These are phyloP conservation scores for Naganishia cerealis DNA, from an alignment of 1,284 basidiomycete species.

Conservation along the genomic window DNA sequence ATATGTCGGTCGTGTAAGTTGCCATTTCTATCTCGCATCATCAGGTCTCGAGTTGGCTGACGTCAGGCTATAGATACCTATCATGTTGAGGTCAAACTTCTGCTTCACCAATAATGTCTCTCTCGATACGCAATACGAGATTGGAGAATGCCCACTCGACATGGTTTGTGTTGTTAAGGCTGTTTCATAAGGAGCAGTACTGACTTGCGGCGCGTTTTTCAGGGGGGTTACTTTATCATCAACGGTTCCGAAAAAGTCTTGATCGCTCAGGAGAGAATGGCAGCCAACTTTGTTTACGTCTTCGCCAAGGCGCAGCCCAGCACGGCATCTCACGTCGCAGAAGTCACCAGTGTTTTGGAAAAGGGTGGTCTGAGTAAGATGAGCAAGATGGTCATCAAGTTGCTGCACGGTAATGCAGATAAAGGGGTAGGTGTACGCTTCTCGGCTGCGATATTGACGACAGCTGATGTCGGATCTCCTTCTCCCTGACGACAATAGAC, in stretches of 20 bases:
- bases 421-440: constrained; percentile 25
- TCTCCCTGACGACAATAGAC: constrained; percentile 56
- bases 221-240: constrained; percentile 99
- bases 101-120: constrained; percentile 81
- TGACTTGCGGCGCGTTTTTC: constrained; percentile 12
- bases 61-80: constrained; percentile 71
- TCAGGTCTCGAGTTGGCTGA: background rate
- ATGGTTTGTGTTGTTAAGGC: constrained; percentile 51
- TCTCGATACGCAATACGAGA: constrained; percentile 78
- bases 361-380: constrained; percentile 86
- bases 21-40: background rate
- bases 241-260: constrained; percentile 99
- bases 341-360: constrained; percentile 96
- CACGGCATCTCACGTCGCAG: constrained; percentile 91
- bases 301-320: constrained; percentile 98
- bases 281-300: constrained; percentile 98
- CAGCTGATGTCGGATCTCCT: background rate
- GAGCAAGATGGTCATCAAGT: constrained; percentile 96
- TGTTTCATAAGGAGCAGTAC: background rate
- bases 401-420: constrained; percentile 58
- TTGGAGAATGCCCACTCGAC: constrained; percentile 98
- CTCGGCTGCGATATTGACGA: constrained; percentile 1
- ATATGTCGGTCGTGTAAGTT: constrained; percentile 31
- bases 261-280: constrained; percentile 99
- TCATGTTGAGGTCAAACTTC: constrained; percentile 95